Base-by-base conservation (phyloP, 83 land plant genomes). In the Thuja plicata region DNA sequence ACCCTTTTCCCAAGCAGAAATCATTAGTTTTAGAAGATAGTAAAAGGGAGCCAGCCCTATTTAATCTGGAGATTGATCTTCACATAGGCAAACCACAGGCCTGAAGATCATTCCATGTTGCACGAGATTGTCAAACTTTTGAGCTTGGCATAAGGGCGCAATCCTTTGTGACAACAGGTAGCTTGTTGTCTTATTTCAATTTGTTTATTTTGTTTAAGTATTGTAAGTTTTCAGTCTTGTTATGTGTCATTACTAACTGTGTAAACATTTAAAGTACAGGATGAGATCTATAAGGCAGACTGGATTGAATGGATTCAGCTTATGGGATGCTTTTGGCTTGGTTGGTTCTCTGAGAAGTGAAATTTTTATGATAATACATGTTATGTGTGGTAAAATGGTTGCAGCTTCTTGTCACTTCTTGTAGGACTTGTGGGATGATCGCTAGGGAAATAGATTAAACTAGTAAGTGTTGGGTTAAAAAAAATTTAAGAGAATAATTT, bases 191-290 rank as follows among this genome's bases (percentile, higher is more conserved):
- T 34, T 77, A 5, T 17, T 78, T 78, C 37, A 13, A 35, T 78
- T 34, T 16, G 12, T 77, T 15, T 30, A 37, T 11, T 37, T 34
- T 77, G 34, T 60, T 21, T 21, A 60, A 34, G 21, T 12, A 2
- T 37, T 40, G 16, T 8, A 37, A 13, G 1, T 35, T 19, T 77
- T 78, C 17, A 38, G 43, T 78, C 21, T 34, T 78, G 81, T 78
- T 5, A 78, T 78, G 7, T 78, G 1, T 78, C 7, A 32, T 17
- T 78, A 43, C 38, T 16, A 17, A 38, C 41, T 41, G 4, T 37
- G 17, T 79, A 40, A 43, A 79, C 40, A 79, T 34, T 34, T 79
- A 79, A n/a, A 79, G 82, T 40, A 79, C 82, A 79, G 82, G 40
- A 37, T 79, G 82, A 15, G 24, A 79, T 79, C 41, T 37, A 35